Base-by-base conservation (phyloP, 352 stramenopile species). In the Phytophthora sansomeana region DNA sequence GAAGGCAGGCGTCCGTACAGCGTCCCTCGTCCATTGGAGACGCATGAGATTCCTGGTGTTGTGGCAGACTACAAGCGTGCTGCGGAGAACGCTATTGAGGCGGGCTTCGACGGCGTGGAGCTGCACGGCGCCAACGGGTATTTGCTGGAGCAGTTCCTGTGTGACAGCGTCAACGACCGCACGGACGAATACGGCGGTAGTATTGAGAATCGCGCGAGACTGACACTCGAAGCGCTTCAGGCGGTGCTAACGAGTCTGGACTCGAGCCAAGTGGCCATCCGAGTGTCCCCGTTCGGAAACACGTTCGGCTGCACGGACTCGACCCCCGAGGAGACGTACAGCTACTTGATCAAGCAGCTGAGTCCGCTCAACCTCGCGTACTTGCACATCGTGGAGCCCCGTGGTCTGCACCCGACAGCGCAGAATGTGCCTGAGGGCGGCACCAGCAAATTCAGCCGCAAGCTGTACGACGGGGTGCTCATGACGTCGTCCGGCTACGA, bases 151-250 rank as follows among this genome's bases (percentile, higher is more conserved):
- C 68, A 76, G 58, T 77, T 73, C 58, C 33, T 77, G 33, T 76
- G 68, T 43, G 48, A 67, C 44, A 60, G 24, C 10, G 53, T 63
- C 33, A 73, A 77, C 41, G 42, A 60, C 19, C 69, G 69, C 30
- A 63, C 58, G 6, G 69, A 77, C 17, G 44, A 41, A 7, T 77
- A 77, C 56, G 91, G 89, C 32, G 91, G 91, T 36, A 85, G 59
- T 44, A 69, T 91, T 24, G 87, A 96, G 62, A 96, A 96, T 72
- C 85, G 89, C 26, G 69, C 74, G 30, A 63, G 80, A 24, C 79
- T 97, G 24, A 69, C 92, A 36, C 69, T 80, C 1, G 78, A 96
- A 55, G 58, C 81, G 49, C 30, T 97, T 52, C 62, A 90, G 41
- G 75, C 62, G 0, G 44, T 92, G 16, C 44, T 69, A 3, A 57